Percentiles rank a stretch among this genome's conserved stretches.
Conservation (phyloP, 1,139 yeast species). For the Wickerhamomyces sp. region DNA sequence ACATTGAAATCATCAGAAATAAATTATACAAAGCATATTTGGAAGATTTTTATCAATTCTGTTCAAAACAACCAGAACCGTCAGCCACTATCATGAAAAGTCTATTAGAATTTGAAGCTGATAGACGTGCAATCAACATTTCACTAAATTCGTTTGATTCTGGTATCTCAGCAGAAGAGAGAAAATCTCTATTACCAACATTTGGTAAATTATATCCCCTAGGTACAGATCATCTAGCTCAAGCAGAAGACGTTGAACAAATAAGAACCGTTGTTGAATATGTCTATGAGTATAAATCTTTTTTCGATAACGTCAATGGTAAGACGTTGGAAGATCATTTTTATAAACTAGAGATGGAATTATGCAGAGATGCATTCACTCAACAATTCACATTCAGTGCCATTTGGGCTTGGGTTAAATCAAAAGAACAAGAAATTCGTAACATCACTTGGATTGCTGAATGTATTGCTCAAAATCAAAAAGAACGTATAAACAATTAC, state of each 20-base stretch:
- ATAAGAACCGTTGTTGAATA: slow-evolving; percentile 68
- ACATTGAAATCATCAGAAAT: slow-evolving; percentile 92
- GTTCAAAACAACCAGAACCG: slow-evolving; percentile 58
- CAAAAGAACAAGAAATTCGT: slow-evolving; percentile 94
- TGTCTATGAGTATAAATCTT: slow-evolving; percentile 67
- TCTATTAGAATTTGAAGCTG: slow-evolving; percentile 86
- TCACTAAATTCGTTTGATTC: slow-evolving; percentile 84
- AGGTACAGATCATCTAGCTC: slow-evolving; percentile 64
- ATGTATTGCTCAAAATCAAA: slow-evolving; percentile 87
- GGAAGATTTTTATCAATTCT: slow-evolving; percentile 77
- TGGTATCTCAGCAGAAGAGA: slow-evolving; percentile 68
- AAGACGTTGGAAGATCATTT: slow-evolving; percentile 89
- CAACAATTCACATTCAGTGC: slow-evolving; percentile 92
- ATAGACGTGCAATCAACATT: slow-evolving; percentile 89
- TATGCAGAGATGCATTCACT: slow-evolving; percentile 89
- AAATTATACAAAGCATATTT: slow-evolving; percentile 87
- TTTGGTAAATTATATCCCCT: slow-evolving; percentile 79
- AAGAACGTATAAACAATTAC: slow-evolving; percentile 73
- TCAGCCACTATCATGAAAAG: slow-evolving; percentile 76
- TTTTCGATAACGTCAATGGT: slow-evolving; percentile 57
- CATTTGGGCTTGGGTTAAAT: slow-evolving; percentile 94
- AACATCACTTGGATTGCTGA: slow-evolving; percentile 98
- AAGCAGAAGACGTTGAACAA: slow-evolving; percentile 82
- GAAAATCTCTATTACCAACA: slow-evolving; percentile 65
- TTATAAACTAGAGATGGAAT: slow-evolving; percentile 85